A percentile compares a stretch with the other conserved stretches of the same genome.
Conservation (phyloP, 164 flowering plant species). For the Tetracentron sinense region DNA sequence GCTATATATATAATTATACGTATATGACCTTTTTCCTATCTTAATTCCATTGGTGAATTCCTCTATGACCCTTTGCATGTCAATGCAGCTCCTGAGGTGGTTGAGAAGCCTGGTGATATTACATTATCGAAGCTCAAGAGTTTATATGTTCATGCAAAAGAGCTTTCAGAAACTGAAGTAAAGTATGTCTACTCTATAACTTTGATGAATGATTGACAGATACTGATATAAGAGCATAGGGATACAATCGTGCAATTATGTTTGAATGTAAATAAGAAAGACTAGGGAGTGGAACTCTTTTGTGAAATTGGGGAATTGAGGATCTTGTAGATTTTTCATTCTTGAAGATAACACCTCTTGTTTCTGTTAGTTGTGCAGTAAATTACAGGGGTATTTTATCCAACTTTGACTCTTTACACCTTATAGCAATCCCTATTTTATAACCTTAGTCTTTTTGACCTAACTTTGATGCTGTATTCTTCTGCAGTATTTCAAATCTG, state of each 20-base stretch:
- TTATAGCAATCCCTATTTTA: neutral
- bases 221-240: neutral
- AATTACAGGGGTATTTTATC: neutral
- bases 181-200: conserved; percentile 33
- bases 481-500: conserved; percentile 53
- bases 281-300: neutral
- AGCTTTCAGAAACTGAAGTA: conserved; percentile 77
- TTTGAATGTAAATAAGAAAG: neutral
- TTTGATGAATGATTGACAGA: neutral
- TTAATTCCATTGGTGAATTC: neutral
- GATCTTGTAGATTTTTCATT: neutral
- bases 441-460: neutral
- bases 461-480: conserved; percentile 10
- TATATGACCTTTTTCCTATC: neutral
- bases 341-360: no score
- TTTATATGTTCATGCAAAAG: conserved; percentile 71
- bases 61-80: conserved; percentile 11
- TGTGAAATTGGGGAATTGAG: neutral
- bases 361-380: neutral
- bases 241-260: neutral
- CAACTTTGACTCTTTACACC: neutral
- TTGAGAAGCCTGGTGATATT: conserved; percentile 85
- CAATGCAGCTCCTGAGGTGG: conserved; percentile 78
- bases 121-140: conserved; percentile 54
- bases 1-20: neutral